These are phyloP conservation scores for Dichomitus squalens DNA, from an alignment of 1,284 basidiomycete genomes.

Conservation along the genomic window DNA sequence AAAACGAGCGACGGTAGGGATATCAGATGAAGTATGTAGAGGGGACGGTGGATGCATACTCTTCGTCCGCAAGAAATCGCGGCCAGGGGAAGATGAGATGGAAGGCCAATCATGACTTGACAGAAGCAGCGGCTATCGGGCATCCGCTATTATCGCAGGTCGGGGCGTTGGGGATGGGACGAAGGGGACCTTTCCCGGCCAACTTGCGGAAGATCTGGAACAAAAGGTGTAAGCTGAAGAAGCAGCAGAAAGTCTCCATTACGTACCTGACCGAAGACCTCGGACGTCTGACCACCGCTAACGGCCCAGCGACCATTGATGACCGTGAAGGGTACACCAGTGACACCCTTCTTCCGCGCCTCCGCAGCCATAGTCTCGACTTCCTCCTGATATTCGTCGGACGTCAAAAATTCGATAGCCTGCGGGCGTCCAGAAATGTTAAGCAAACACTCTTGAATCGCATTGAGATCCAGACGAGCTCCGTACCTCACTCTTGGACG, in stretches of 20 bases:
- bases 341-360: conserved; percentile 71
- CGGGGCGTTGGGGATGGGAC: conserved; percentile 19
- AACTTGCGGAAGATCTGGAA: conserved; percentile 39
- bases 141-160: conserved; percentile 14
- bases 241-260: not conserved
- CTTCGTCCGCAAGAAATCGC: not conserved
- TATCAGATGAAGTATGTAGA: not conserved
- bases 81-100: not conserved
- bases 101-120: conserved; percentile 13
- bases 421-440: conserved; percentile 15
- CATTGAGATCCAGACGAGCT: not conserved
- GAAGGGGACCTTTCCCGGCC: conserved; percentile 26
- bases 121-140: conserved; percentile 5
- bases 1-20: conserved; percentile 9
- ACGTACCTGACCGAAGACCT: conserved; percentile 71
- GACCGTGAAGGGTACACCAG: conserved; percentile 79
- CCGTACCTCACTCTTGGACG: conserved; percentile 63
- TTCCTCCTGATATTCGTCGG: conserved; percentile 67
- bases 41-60: not conserved
- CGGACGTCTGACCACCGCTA: conserved; percentile 71
- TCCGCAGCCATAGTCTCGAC: conserved; percentile 70
- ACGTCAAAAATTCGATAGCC: conserved; percentile 60
- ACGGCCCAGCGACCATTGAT: conserved; percentile 82
- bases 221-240: conserved; percentile 3
- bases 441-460: not conserved